A percentile compares a stretch with the other conserved stretches of the same genome.
These are phyloP conservation scores for Salvia sclarea DNA, from an alignment of 305 asterid species.

Conservation along the genomic window DNA sequence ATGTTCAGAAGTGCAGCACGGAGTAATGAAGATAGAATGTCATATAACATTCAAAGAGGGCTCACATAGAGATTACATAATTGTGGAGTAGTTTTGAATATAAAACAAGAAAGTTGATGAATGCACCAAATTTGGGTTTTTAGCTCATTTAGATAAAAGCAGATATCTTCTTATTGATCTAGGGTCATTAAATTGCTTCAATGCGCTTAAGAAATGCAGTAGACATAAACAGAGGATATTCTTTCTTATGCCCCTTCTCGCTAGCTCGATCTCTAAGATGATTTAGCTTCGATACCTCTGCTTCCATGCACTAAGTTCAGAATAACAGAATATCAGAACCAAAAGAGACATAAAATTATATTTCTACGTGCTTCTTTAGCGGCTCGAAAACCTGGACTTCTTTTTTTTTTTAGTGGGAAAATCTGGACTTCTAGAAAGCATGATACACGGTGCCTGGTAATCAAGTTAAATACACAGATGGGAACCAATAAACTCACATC, in stretches of 20 bases:
- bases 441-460: slow-evolving; percentile 10
- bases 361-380: background rate
- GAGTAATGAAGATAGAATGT: background rate
- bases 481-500: slow-evolving; percentile 56
- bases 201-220: slow-evolving; percentile 2
- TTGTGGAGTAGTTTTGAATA: slow-evolving; percentile 17
- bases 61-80: background rate
- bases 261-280: slow-evolving; percentile 85
- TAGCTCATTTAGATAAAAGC: slow-evolving; percentile 23
- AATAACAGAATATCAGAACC: slow-evolving; percentile 32
- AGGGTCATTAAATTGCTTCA: slow-evolving; percentile 8
- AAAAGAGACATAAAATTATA: slow-evolving; percentile 29
- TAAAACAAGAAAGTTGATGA: slow-evolving; percentile 1
- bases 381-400: too few species aligned
- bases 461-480: slow-evolving; percentile 1
- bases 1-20: background rate
- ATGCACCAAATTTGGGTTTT: slow-evolving; percentile 10
- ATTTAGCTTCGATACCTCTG: slow-evolving; percentile 69
- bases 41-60: background rate
- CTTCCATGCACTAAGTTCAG: slow-evolving; percentile 61
- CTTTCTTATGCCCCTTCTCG: slow-evolving; percentile 78
- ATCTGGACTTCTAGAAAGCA: slow-evolving; percentile 11
- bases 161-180: background rate
- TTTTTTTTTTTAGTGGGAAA: too few species aligned
- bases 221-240: slow-evolving; percentile 72